A percentile compares a stretch with the other conserved stretches of the same genome.
Evolutionary conservation across 176 grass and related monocot species (phyloP).

Genomic region (Saccharum officinarum): DNA sequence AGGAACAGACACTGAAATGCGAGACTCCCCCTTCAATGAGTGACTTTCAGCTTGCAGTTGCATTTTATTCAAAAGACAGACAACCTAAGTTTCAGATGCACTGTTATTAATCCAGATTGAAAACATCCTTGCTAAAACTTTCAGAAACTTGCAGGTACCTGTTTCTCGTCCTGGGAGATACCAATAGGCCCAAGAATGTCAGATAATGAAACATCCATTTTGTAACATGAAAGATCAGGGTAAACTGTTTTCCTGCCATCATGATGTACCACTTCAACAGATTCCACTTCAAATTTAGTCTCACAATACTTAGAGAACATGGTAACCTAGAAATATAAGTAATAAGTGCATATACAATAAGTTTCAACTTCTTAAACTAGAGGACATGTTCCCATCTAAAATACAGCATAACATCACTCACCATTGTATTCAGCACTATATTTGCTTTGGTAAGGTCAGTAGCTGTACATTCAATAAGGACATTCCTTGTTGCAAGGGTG

Average conservation of each 20-base stretch:
- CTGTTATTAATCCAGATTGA: not conserved
- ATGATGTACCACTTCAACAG: constrained; percentile 71
- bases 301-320: constrained; percentile 89
- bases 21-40: constrained; percentile 30
- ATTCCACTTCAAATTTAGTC: constrained; percentile 94
- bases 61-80: constrained; percentile 89
- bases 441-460: constrained; percentile 98
- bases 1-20: constrained; percentile 67
- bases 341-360: constrained; percentile 31
- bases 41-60: constrained; percentile 74
- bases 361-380: constrained; percentile 3
- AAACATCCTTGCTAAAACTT: not conserved
- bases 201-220: constrained; percentile 81
- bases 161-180: constrained; percentile 60
- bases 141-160: constrained; percentile 51
- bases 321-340: constrained; percentile 68
- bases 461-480: constrained; percentile 95
- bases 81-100: constrained; percentile 56
- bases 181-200: constrained; percentile 87
- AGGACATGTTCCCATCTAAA: not conserved
- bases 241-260: constrained; percentile 68
- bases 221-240: constrained; percentile 80
- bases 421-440: constrained; percentile 98
- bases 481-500: constrained; percentile 73
- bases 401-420: constrained; percentile 35